Evolutionary conservation across 2,329 filamentous ascomycete species (phyloP), one percentile per base, ranked within the genome.

Genomic region (Thelonectria olida): DNA sequence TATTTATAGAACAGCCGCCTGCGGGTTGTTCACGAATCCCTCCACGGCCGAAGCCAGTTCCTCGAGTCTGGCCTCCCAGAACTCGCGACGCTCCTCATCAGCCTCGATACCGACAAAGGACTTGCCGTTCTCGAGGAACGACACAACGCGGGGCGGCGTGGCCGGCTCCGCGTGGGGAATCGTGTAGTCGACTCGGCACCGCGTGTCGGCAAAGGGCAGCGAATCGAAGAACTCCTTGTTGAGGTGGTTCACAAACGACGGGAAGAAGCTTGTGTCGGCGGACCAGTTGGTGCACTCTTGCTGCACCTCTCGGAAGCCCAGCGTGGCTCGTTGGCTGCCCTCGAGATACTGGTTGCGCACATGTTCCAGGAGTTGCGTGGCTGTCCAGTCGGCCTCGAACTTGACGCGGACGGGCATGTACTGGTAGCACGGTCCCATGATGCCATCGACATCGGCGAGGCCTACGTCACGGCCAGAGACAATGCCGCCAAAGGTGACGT

Each of bases 401-500:
- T 54, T 64, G 56, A 73, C 69, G n/a, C 71, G 64, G 8, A 73
- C 62, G 1, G 71, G 71, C 48, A 71, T 72, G 61, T 73, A 73
- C 22, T 73, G 71, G 36, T 73, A 73, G 58, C 71, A 73, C 1
- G 71, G 70, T 0, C 71, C 72, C 69, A 73, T 71, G 38, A 72
- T 63, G 27, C 56, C 55, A 17, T 73, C 70, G 27, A 69, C 59
- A 4, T 67, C 69, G 0, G 57, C 3, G 5, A 73, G 38, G 10
- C 70, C 60, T 19, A 71, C 39, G 42, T 66, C 67, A 9, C 71
- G 71, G 3, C 71, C 71, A 4, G 71, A 73, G 1, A 72, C 70
- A 23, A 73, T 73, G 3, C 70, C 62, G 3, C 70, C 70, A 10
- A 73, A 73, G 1, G 68, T 70, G 2, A 73, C 69, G 7, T 73